Conservation (phyloP, 768 basidiomycete species). For the Calocybe indica region DNA sequence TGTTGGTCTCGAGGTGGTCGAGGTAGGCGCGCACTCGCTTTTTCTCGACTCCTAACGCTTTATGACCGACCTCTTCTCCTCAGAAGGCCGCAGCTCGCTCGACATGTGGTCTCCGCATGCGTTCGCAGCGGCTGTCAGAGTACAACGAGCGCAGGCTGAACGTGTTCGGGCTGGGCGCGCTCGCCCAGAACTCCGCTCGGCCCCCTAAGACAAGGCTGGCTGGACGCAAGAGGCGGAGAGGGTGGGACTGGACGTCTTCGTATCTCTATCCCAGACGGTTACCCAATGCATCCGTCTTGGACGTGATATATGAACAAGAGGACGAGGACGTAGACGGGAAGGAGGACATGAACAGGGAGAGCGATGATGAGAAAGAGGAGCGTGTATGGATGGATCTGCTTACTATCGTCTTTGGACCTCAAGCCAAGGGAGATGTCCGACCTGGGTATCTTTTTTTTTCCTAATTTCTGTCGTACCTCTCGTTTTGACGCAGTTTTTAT, state of each 20-base stretch:
- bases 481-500: not conserved
- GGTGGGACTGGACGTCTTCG: slow-evolving; percentile 25
- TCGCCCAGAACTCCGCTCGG: slow-evolving; percentile 6
- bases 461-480: not conserved
- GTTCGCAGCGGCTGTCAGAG: slow-evolving; percentile 61
- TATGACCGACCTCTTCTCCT: not conserved
- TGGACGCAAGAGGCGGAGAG: slow-evolving; percentile 37
- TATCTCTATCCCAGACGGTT: slow-evolving; percentile 14
- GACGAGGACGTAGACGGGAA: slow-evolving; percentile 23
- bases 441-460: slow-evolving; percentile 32
- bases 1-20: slow-evolving; percentile 53
- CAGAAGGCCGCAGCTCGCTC: slow-evolving; percentile 48
- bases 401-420: slow-evolving; percentile 44
- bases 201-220: slow-evolving; percentile 25
- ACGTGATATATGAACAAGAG: slow-evolving; percentile 31
- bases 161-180: slow-evolving; percentile 34
- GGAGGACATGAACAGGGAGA: slow-evolving; percentile 10
- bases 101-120: slow-evolving; percentile 50
- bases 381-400: slow-evolving; percentile 35
- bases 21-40: slow-evolving; percentile 35
- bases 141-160: slow-evolving; percentile 52
- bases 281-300: slow-evolving; percentile 35
- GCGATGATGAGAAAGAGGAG: slow-evolving; percentile 28
- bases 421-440: slow-evolving; percentile 28
- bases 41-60: not conserved